Conservation (phyloP, 148 eudicot genomes). For the Camellia lanceoleosa region DNA sequence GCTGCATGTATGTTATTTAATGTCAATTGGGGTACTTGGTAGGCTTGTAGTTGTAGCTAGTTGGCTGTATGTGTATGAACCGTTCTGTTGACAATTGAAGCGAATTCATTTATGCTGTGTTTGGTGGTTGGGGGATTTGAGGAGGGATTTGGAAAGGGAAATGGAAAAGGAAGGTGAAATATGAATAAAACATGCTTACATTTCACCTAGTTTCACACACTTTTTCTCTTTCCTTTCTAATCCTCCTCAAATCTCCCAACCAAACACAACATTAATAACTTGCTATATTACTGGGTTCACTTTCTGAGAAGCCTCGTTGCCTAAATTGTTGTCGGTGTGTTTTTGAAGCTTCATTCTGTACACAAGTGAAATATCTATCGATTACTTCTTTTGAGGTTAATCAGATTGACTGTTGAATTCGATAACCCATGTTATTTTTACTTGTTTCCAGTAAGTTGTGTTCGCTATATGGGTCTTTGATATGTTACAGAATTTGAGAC, state of each 20-base stretch:
- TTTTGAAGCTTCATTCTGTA: neutral
- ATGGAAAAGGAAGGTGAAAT: too few species aligned
- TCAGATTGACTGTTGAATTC: neutral
- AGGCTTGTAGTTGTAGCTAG: neutral
- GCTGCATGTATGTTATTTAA: neutral
- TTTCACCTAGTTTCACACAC: too few species aligned
- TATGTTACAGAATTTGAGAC: constrained; percentile 1
- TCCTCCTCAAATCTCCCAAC: too few species aligned
- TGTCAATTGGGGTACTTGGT: neutral
- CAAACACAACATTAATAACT: too few species aligned
- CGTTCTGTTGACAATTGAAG: neutral
- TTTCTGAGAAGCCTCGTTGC: neutral
- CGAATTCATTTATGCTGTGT: neutral
- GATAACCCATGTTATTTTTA: neutral
- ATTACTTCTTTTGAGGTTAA: neutral
- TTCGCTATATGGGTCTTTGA: neutral
- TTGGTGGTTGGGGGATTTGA: too few species aligned
- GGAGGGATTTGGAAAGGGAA: too few species aligned
- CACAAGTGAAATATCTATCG: neutral
- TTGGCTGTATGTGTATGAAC: neutral
- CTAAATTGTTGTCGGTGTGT: neutral
- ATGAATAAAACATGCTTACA: too few species aligned
- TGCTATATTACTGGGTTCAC: neutral
- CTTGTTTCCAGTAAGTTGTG: neutral
- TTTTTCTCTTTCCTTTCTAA: too few species aligned